Evolutionary conservation across 116 monocot genomes (phyloP).

Genomic region (Cymodocea nodosa): DNA sequence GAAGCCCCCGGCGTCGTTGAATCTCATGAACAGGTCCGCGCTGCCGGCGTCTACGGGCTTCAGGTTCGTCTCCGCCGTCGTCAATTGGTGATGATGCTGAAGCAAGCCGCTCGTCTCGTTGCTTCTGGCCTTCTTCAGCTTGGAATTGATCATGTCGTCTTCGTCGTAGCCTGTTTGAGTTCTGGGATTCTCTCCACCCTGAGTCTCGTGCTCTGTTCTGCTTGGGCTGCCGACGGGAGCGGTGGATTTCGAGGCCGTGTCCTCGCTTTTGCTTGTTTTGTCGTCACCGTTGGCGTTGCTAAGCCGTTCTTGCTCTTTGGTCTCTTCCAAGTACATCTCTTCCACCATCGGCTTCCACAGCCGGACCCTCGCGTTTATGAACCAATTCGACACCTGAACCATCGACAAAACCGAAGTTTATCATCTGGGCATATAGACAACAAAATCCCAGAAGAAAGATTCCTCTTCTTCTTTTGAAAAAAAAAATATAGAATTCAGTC

Average conservation of each 20-base stretch:
- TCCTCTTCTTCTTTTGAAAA: no score
- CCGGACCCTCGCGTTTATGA: constrained; percentile 48
- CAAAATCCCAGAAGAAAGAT: background rate
- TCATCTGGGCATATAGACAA: background rate
- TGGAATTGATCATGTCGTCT: background rate
- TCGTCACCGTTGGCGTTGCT: constrained; percentile 12
- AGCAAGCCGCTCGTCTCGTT: background rate
- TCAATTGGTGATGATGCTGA: background rate
- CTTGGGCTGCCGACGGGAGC: constrained; percentile 4
- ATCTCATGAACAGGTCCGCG: constrained; percentile 58
- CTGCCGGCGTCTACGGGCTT: constrained; percentile 37
- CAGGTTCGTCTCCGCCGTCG: constrained; percentile 11
- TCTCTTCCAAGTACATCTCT: constrained; percentile 92
- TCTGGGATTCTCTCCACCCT: background rate
- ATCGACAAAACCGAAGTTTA: background rate
- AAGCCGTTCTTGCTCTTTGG: constrained; percentile 39
- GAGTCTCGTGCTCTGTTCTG: background rate
- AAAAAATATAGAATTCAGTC: background rate
- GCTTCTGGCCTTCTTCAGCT: background rate
- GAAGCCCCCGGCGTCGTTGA: constrained; percentile 29
- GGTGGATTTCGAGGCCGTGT: constrained; percentile 3
- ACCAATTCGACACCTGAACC: constrained; percentile 82
- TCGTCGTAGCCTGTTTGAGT: constrained; percentile 4
- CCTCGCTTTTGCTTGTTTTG: constrained; percentile 4
- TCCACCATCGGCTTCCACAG: constrained; percentile 99